Evolutionary conservation across 2,329 filamentous ascomycete genomes (phyloP), one percentile per base, ranked within the genome.

Genomic region (Akanthomyces lecanii): DNA sequence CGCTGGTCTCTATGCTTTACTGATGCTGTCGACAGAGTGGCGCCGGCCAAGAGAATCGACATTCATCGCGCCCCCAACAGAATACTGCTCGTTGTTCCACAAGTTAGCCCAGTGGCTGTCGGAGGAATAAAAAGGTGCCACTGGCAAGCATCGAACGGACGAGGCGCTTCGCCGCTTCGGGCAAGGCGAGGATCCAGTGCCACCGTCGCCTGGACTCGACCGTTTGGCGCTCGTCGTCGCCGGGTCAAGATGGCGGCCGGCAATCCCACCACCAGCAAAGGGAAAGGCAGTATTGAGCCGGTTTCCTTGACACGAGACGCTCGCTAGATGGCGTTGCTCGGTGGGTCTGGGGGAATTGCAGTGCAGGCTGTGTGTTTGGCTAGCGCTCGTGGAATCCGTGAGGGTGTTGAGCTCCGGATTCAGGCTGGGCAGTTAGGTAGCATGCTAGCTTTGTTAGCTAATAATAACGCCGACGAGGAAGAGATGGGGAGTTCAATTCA

Each of bases 321-420:
- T 38, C 23, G 23, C 42, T 18, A 42, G 36, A 51, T 44, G 30
- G 44, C 44, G 44, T 25, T 52, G 48, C 23, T 21, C 33, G 23
- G 47, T 60, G 57, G 57, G 57, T 51, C 57, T 60, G 57, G 57
- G 33, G 57, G 21, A 60, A 60, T 52, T 52, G 23, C 47, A 60
- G 52, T 52, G 40, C 56, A 59, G 33, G 30, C 21, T 33, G 12
- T 51, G 18, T 59, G 56, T 59, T 51, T 59, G 45, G 45, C 36
- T 44, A 60, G 47, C 44, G 28, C 30, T 42, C 10, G n/a, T 4
- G 42, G 8, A 11, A n/a, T 5, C 23, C 25, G 33, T 50, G 55
- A n/a, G 18, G 21, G 55, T 50, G 40, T 57, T 18, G 25, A 57
- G 30, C 51, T 25, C 18, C 18, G 25, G 25, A 47, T 47, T 25